Conservation (phyloP, 768 basidiomycete species). For the Amanita muscaria region DNA sequence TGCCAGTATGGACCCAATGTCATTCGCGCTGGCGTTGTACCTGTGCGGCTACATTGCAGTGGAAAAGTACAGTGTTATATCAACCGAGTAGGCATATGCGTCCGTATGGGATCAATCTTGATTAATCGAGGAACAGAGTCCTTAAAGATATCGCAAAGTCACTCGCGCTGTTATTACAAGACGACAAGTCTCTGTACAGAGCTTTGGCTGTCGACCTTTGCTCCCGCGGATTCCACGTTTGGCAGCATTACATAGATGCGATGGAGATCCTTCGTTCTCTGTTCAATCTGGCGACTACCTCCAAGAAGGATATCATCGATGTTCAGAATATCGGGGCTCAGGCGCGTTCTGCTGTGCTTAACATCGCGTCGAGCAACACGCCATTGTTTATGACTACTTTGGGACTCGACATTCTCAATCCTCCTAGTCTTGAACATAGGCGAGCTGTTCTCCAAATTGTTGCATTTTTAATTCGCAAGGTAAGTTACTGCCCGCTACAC, state of each 20-base stretch:
- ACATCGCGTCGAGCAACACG: conserved; percentile 77
- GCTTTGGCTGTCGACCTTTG: conserved; percentile 83
- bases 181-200: conserved; percentile 56
- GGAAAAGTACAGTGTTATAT: conserved; percentile 70
- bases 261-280: conserved; percentile 81
- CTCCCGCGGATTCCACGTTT: conserved; percentile 84
- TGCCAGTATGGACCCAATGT: conserved; percentile 46
- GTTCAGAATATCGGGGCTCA: conserved; percentile 65
- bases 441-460: conserved; percentile 89
- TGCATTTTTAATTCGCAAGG: conserved; percentile 89
- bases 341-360: conserved; percentile 75
- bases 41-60: conserved; percentile 78
- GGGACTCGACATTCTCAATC: conserved; percentile 79
- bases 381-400: conserved; percentile 92
- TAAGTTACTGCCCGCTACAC: conserved; percentile 15
- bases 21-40: conserved; percentile 64
- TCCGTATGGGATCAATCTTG: not conserved
- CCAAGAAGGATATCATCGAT: conserved; percentile 60
- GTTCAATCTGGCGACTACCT: conserved; percentile 69
- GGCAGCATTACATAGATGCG: conserved; percentile 91
- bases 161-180: conserved; percentile 66
- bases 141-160: conserved; percentile 83
- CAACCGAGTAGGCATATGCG: conserved; percentile 45
- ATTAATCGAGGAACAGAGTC: conserved; percentile 34
- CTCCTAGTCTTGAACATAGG: conserved; percentile 64